Percentiles rank a stretch among this genome's conserved stretches.
These are phyloP conservation scores for Fusarium xylarioides DNA, from an alignment of 2,329 filamentous ascomycete species.

Conservation along the genomic window DNA sequence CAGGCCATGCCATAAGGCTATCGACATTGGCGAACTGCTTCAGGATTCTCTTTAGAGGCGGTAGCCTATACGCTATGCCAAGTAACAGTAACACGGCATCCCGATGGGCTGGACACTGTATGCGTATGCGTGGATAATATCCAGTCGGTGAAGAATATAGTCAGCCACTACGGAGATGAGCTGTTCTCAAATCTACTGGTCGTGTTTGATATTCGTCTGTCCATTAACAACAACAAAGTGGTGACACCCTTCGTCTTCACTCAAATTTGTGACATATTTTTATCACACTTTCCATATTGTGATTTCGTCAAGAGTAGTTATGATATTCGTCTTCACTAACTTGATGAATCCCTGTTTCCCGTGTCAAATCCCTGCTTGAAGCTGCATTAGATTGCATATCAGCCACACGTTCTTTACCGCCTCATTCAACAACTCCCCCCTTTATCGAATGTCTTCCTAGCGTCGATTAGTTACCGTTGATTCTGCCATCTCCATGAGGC, in stretches of 20 bases:
- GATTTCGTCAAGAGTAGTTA: neutral
- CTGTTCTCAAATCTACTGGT: neutral
- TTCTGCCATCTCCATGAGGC: neutral
- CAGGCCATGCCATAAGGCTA: neutral
- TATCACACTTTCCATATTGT: neutral
- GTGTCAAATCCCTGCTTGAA: conserved; percentile 9
- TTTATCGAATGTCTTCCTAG: neutral
- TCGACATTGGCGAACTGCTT: conserved; percentile 10
- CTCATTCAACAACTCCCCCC: conserved; percentile 1
- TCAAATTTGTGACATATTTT: neutral
- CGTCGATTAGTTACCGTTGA: neutral
- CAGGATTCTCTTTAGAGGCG: neutral
- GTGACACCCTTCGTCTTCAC: neutral
- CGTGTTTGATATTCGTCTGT: neutral
- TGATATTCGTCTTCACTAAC: neutral
- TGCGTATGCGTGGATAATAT: neutral
- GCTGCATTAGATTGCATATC: neutral
- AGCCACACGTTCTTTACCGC: conserved; percentile 16
- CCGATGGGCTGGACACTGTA: neutral
- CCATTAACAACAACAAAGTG: neutral
- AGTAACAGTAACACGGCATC: conserved; percentile 24
- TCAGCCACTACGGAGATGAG: neutral
- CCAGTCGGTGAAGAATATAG: conserved; percentile 15
- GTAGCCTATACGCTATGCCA: neutral
- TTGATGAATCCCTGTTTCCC: conserved; percentile 3